These are phyloP conservation scores for Boletus patriciae DNA, from an alignment of 768 basidiomycete species.

Conservation along the genomic window DNA sequence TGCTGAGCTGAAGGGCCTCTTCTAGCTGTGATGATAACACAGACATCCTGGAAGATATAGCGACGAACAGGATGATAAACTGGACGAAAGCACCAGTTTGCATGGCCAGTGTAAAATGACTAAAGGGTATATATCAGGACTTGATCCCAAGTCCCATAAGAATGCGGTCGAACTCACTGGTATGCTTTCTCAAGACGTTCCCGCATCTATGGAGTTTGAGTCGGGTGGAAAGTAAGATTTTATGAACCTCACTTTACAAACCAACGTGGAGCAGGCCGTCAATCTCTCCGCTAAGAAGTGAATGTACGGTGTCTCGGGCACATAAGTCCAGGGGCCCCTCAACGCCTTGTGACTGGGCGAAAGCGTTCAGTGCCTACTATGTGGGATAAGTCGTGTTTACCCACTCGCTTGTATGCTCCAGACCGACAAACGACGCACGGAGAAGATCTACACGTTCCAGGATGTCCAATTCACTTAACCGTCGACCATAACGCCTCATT, in stretches of 20 bases:
- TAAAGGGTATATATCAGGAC: constrained; percentile 28
- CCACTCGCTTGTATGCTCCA: constrained; percentile 26
- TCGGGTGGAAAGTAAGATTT: background rate
- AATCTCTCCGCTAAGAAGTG: constrained; percentile 38
- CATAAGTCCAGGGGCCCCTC: constrained; percentile 65
- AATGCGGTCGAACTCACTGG: constrained; percentile 39
- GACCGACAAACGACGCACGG: constrained; percentile 31
- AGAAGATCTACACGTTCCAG: constrained; percentile 24
- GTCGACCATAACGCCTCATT: constrained; percentile 46
- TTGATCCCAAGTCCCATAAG: background rate
- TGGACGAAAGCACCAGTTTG: constrained; percentile 75
- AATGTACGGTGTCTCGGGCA: constrained; percentile 45
- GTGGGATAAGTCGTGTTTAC: background rate
- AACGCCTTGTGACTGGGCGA: constrained; percentile 46
- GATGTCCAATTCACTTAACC: constrained; percentile 19
- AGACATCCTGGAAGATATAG: constrained; percentile 59
- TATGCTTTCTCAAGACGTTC: constrained; percentile 51
- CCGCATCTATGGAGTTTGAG: constrained; percentile 40
- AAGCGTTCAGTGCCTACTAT: background rate
- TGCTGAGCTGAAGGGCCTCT: constrained; percentile 36
- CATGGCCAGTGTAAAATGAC: constrained; percentile 62
- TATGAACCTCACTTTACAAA: constrained; percentile 45
- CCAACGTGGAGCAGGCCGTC: constrained; percentile 36
- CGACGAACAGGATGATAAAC: constrained; percentile 59
- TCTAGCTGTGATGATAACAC: constrained; percentile 45